Percentiles rank a stretch among this genome's conserved stretches.
Evolutionary conservation across 257 asterid genomes (phyloP).

Genomic region (Verbascum thapsus): DNA sequence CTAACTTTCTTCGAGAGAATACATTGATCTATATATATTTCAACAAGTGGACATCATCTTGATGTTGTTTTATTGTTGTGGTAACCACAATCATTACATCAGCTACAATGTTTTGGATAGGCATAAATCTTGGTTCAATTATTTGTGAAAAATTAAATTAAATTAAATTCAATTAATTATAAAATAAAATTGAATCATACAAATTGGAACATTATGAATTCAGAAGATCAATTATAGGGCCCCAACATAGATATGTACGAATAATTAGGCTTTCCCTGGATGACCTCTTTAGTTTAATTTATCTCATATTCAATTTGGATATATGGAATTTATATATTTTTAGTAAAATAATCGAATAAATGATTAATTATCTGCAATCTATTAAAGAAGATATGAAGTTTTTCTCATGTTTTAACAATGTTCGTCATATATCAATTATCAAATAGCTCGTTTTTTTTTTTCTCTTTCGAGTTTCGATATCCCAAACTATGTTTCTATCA

Average conservation of each 20-base stretch:
- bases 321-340: neutral
- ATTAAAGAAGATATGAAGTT: no score
- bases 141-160: constrained; percentile 20
- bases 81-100: constrained; percentile 31
- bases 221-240: constrained; percentile 36
- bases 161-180: neutral
- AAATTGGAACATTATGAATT: constrained; percentile 24
- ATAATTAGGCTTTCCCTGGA: constrained; percentile 17
- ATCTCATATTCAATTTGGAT: constrained; percentile 10
- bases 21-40: neutral
- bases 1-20: constrained; percentile 13
- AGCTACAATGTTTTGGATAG: constrained; percentile 34
- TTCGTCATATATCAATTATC: no score
- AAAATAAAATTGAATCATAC: constrained; percentile 11
- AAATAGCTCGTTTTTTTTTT: no score
- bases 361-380: no score
- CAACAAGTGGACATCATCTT: constrained; percentile 21
- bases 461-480: no score
- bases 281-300: constrained; percentile 23
- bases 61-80: constrained; percentile 1
- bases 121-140: constrained; percentile 31
- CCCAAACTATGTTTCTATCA: no score
- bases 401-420: no score
- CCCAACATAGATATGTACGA: constrained; percentile 35
- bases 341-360: no score